Base-by-base conservation (phyloP, 306 rosid genomes). In the Boehmeria nivea region DNA sequence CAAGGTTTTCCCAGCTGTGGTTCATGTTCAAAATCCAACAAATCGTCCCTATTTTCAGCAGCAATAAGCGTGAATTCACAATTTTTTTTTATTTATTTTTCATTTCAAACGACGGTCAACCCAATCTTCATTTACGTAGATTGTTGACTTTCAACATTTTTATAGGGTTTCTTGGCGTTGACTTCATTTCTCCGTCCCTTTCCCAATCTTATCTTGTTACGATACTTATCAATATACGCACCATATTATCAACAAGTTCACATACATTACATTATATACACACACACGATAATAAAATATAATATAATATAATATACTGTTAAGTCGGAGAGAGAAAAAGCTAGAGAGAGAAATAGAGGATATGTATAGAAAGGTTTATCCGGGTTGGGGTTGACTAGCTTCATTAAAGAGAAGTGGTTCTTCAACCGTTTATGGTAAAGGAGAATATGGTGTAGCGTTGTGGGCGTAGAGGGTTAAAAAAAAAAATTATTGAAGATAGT, bases 1-100 rank as follows among this genome's bases (percentile, higher is more conserved):
- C 6, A 57, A 45, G 66, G 63, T 42, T 62, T 54, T 59, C 40
- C 70, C 70, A 59, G 72, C 61, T 60, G 39, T 5, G 19, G 39
- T 36, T 60, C 68, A 62, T 49, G 76, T 53, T 65, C 4, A 15
- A 55, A 27, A 38, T 19, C 55, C 25, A 39, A 51, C 27, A 37
- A 25, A 20, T 19, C 14, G 8, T 67, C 38, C 69, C 43, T 12
- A 54, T 21, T 49, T 58, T 59, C 36, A 54, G 63, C 20, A 15
- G 19, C 8, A 25, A 17, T 11, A 45, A 33, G 12, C 12, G 12
- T 36, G 20, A 1, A 8, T 19, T 44, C 13, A 18, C 21, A 20
- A 55, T 18, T 20, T 34, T 14, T 21, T 11, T 4, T 48, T 22
- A 51, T 27, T 51, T 6, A 26, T 26, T 27, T 6, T n/a, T 25